Conservation (phyloP, 75 land plant species). For the Cupressus sempervirens region DNA sequence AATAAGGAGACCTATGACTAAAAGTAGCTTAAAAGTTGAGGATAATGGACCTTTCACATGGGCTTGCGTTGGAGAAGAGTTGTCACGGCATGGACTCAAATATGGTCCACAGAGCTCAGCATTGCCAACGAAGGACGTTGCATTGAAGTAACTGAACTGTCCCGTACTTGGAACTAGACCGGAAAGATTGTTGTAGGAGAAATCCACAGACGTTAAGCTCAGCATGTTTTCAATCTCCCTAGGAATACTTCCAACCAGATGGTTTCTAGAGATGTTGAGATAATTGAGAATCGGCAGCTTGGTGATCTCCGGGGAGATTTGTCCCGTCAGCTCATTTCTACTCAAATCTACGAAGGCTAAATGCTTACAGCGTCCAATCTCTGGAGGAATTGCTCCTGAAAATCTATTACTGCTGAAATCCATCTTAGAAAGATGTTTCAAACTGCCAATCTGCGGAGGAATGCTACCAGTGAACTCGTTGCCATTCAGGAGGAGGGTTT, state of each 20-base stretch:
- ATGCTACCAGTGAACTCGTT: slow-evolving; percentile 54
- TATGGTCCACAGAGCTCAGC: slow-evolving; percentile 73
- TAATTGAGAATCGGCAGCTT: slow-evolving; percentile 58
- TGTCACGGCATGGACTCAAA: slow-evolving; percentile 43
- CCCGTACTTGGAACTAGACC: slow-evolving; percentile 69
- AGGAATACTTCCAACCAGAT: slow-evolving; percentile 57
- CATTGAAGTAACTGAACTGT: slow-evolving; percentile 72
- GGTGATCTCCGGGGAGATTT: slow-evolving; percentile 54
- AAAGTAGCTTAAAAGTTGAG: slow-evolving; percentile 45
- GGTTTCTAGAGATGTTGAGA: slow-evolving; percentile 68
- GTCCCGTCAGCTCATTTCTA: slow-evolving; percentile 58
- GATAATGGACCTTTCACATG: slow-evolving; percentile 33
- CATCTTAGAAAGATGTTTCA: slow-evolving; percentile 53
- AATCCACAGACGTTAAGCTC: slow-evolving; percentile 76
- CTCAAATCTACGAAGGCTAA: slow-evolving; percentile 69
- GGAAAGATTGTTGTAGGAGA: slow-evolving; percentile 81
- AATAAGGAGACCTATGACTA: slow-evolving; percentile 56
- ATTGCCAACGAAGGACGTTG: slow-evolving; percentile 74
- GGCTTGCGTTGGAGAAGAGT: slow-evolving; percentile 15
- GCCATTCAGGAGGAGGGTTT: slow-evolving; percentile 52
- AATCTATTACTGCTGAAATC: slow-evolving; percentile 51
- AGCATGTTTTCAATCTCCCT: slow-evolving; percentile 44
- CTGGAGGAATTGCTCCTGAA: slow-evolving; percentile 49
- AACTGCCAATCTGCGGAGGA: slow-evolving; percentile 46
- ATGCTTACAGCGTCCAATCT: slow-evolving; percentile 60